Conservation (phyloP, 352 stramenopile species). For the Pythium guiyangense region DNA sequence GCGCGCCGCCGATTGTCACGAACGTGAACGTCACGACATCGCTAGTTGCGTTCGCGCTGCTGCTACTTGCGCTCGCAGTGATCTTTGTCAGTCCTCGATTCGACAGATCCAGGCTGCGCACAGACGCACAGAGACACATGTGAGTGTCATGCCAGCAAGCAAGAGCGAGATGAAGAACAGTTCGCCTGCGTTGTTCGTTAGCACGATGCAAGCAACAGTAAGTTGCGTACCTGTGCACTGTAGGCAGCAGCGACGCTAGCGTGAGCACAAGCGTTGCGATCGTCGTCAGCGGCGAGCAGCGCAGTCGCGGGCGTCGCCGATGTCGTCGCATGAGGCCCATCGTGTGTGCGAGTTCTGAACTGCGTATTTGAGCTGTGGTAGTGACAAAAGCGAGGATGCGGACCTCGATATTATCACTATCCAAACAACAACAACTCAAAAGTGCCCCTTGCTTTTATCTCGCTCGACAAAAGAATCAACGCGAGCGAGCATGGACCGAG, state of each 20-base stretch:
- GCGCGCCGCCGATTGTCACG: slow-evolving; percentile 11
- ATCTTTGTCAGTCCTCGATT: slow-evolving; percentile 31
- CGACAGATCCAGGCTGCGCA: slow-evolving; percentile 33
- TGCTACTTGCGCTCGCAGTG: slow-evolving; percentile 12
- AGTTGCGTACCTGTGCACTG: neutral
- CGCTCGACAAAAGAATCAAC: slow-evolving; percentile 8
- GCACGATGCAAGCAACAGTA: neutral
- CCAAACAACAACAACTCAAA: too few species aligned
- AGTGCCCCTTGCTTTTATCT: too few species aligned
- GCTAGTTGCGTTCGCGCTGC: slow-evolving; percentile 2
- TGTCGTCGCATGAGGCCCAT: neutral
- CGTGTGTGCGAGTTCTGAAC: neutral
- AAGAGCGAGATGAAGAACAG: neutral
- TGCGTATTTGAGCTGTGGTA: too few species aligned
- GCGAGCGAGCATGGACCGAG: too few species aligned
- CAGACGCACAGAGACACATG: too few species aligned
- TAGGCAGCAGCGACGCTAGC: neutral
- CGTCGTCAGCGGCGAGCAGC: too few species aligned
- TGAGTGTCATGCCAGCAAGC: too few species aligned
- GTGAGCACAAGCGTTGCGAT: neutral
- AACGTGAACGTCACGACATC: slow-evolving; percentile 23
- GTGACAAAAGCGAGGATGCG: too few species aligned
- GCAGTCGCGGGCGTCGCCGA: too few species aligned
- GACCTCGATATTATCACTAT: too few species aligned
- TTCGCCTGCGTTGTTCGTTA: neutral